phyloP scores from a whole-genome alignment of 2,329 filamentous ascomycete species.

The Penicillium freii region DNA sequence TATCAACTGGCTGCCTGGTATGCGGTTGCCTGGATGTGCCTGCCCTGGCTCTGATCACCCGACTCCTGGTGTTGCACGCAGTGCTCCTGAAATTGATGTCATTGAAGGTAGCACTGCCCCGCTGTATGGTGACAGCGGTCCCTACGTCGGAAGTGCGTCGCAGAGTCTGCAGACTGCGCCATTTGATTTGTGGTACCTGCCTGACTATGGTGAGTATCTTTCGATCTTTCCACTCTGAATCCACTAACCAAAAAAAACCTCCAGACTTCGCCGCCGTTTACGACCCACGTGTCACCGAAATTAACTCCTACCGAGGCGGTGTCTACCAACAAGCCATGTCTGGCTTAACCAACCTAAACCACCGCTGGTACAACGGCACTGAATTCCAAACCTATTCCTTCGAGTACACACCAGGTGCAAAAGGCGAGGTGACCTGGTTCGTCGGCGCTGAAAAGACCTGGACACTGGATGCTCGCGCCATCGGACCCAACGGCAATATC shows the following conservation, averaged over 20 bases:
- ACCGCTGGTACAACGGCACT: slow-evolving; percentile 65
- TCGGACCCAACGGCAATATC: slow-evolving; percentile 68
- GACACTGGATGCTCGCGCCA: slow-evolving; percentile 58
- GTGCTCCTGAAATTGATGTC: slow-evolving; percentile 69
- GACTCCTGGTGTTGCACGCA: slow-evolving; percentile 61
- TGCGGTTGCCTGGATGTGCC: slow-evolving; percentile 67
- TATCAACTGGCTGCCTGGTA: slow-evolving; percentile 65
- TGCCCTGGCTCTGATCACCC: slow-evolving; percentile 65
- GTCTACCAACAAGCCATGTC: slow-evolving; percentile 64
- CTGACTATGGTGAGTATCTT: slow-evolving; percentile 51
- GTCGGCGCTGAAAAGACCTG: slow-evolving; percentile 64
- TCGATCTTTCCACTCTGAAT: background rate
- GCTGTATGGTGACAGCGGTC: slow-evolving; percentile 48
- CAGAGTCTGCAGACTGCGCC: slow-evolving; percentile 67
- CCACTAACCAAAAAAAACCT: background rate
- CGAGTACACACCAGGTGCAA: slow-evolving; percentile 60
- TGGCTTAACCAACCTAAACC: slow-evolving; percentile 60
- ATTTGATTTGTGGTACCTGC: slow-evolving; percentile 69
- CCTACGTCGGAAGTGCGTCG: slow-evolving; percentile 61
- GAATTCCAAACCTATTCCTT: slow-evolving; percentile 63
- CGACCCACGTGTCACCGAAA: slow-evolving; percentile 54
- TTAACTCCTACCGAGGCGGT: slow-evolving; percentile 62
- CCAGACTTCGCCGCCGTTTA: slow-evolving; percentile 64
- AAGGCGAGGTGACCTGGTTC: slow-evolving; percentile 66
- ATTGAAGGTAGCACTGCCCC: slow-evolving; percentile 64